phyloP scores from a whole-genome alignment of 805 yeast species.

The Candida hungchunana region DNA sequence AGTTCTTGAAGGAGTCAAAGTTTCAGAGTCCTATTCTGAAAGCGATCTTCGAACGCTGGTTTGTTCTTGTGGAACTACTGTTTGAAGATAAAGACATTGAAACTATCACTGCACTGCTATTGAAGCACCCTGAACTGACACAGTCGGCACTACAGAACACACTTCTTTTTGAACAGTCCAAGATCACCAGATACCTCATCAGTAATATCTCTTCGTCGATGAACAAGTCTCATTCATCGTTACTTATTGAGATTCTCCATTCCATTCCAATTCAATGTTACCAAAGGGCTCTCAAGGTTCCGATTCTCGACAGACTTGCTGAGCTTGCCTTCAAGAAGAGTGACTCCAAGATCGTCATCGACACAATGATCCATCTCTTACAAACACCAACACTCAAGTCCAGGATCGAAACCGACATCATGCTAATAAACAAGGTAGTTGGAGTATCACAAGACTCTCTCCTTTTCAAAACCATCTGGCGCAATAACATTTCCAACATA shows the following conservation, averaged over 20 bases:
- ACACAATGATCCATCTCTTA: constrained; percentile 37
- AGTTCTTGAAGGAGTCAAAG: constrained; percentile 17
- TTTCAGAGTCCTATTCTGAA: constrained; percentile 11
- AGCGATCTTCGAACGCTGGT: constrained; percentile 50
- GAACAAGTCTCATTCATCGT: constrained; percentile 1
- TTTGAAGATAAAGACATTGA: constrained; percentile 30
- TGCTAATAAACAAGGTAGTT: constrained; percentile 21
- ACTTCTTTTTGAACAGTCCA: constrained; percentile 44
- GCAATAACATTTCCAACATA: constrained; percentile 36
- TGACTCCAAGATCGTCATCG: constrained; percentile 3
- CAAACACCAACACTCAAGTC: constrained; percentile 52
- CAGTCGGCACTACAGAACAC: constrained; percentile 31
- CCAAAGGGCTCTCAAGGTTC: constrained; percentile 31
- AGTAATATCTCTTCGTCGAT: constrained; percentile 16
- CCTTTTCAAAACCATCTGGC: constrained; percentile 37
- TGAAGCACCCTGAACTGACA: constrained; percentile 25
- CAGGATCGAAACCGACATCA: constrained; percentile 41
- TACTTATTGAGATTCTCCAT: constrained; percentile 8
- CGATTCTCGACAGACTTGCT: constrained; percentile 25
- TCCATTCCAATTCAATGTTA: constrained; percentile 49
- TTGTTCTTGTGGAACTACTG: constrained; percentile 38
- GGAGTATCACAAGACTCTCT: constrained; percentile 13
- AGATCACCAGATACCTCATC: constrained; percentile 32
- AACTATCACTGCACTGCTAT: constrained; percentile 23
- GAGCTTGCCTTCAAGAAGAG: neutral